Evolutionary conservation across 495 filamentous ascomycete genomes (phyloP), one percentile per base, ranked within the genome.

Genomic region (Xylaria venustula): DNA sequence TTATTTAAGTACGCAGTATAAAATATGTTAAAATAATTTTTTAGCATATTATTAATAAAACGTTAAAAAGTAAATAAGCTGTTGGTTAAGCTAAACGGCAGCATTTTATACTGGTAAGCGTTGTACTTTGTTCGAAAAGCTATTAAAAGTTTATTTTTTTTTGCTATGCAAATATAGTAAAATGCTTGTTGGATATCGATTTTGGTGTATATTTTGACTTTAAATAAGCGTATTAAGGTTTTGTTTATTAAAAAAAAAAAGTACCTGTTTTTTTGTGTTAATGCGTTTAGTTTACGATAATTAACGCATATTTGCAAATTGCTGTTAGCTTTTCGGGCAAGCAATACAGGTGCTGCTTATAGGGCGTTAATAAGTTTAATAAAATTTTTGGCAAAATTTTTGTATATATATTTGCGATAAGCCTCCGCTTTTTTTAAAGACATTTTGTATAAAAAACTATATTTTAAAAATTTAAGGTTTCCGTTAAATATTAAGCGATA

Each of bases 401-500:
- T 46, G 5, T 17, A 7, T 7, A 46, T 17, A 23, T 46, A 46
- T 46, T 46, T 7, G 7, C 20, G 17, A 34, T n/a, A n/a, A n/a
- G n/a, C n/a, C n/a, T n/a, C n/a, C n/a, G n/a, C n/a, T n/a, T n/a
- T n/a, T n/a, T n/a, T 51, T 30, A 51, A 14, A 30, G 32, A 51
- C 32, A 51, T 51, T 51, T 51, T 51, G 32, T 51, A 51, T 36
- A 51, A 51, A 20, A 36, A 1, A 34, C 17, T 51, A 51, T 45
- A 45, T 45, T 45, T 45, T 45, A 45, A 45, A 22, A 45, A 45
- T 45, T 45, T 45, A 23, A 45, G 19, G 6, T 45, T 4, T 44
- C 20, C 20, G 5, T 44, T 44, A 17, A 44, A 3, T 2, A 7
- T n/a, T 7, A 44, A 19, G 1, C 20, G 12, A 45, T 45, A 45